These are phyloP conservation scores for Rhododendron ferrugineum DNA, from an alignment of 148 eudicot species.

Conservation along the genomic window DNA sequence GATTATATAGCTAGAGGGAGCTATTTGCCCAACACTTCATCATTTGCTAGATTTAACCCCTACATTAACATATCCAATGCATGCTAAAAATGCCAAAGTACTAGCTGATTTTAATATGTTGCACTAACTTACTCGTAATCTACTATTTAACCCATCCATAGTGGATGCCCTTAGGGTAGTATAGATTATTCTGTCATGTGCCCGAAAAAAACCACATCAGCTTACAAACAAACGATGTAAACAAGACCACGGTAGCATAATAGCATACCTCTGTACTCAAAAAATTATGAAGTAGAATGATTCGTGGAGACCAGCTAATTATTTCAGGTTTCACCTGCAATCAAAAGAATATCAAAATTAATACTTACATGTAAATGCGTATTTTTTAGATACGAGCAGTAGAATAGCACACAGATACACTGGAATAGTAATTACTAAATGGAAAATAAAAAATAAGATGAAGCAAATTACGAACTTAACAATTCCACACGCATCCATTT, in stretches of 20 bases:
- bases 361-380: neutral
- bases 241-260: neutral
- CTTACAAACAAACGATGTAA: neutral
- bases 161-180: neutral
- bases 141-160: neutral
- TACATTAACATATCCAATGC: neutral
- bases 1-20: neutral
- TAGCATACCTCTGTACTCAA: slow-evolving; percentile 63
- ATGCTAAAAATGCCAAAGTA: neutral
- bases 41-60: neutral
- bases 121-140: neutral
- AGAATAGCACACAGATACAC: too few relatives aligned
- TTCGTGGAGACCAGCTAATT: slow-evolving; percentile 79
- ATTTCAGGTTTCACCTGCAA: slow-evolving; percentile 84
- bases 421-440: too few relatives aligned
- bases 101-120: neutral
- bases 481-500: too few relatives aligned
- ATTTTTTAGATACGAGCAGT: neutral
- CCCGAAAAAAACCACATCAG: neutral
- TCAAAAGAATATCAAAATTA: neutral
- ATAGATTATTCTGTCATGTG: neutral
- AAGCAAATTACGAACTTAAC: too few relatives aligned
- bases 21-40: neutral
- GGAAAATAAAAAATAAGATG: too few relatives aligned
- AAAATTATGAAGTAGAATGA: slow-evolving; percentile 72